Evolutionary conservation across 208 protist species (phyloP), one percentile per base, ranked within the genome.

Genomic region (Leishmania guyanensis): DNA sequence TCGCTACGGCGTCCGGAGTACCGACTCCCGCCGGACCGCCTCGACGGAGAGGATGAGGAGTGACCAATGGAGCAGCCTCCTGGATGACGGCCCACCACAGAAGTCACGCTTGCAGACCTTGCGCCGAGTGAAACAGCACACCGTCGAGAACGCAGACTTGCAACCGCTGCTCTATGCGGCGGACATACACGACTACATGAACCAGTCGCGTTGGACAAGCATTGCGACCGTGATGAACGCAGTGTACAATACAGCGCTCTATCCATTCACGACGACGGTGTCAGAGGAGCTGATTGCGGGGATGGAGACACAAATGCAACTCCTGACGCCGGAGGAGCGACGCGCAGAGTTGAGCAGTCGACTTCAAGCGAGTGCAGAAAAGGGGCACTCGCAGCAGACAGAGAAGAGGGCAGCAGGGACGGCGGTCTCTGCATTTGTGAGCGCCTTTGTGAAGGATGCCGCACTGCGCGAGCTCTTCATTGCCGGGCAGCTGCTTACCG

Each of bases 121-220:
- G 71, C 91, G 93, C 22, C 26, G 62, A 3, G 81, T 69, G 20
- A 82, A 90, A 69, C 86, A 89, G 81, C 71, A 77, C 20, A 53
- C 70, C 43, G 73, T 94, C 71, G 88, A 95, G 48, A 82, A 81
- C 29, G 74, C 85, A n/a, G 81, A 93, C 46, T 79, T 93, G 12
- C 76, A 81, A 43, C 90, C 92, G 4, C 88, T 97, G n/a, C 89
- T 97, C 12, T 87, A 91, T 73, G 80, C 87, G 16, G 86, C 90
- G 48, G 94, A 97, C 75, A 53, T 89, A 22, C 83, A 95, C 75
- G 78, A 86, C 46, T 94, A 95, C 81, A 26, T 92, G 36, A 80
- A 86, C 58, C 66, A 50, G 50, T 70, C 66, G 6, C 77, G 83
- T 22, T 90, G 82, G 87, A 90, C 92, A 22, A 69, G 22, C 33